Conservation (phyloP, 139 green algal species). For the Chlamydomonas sphaeroides region DNA sequence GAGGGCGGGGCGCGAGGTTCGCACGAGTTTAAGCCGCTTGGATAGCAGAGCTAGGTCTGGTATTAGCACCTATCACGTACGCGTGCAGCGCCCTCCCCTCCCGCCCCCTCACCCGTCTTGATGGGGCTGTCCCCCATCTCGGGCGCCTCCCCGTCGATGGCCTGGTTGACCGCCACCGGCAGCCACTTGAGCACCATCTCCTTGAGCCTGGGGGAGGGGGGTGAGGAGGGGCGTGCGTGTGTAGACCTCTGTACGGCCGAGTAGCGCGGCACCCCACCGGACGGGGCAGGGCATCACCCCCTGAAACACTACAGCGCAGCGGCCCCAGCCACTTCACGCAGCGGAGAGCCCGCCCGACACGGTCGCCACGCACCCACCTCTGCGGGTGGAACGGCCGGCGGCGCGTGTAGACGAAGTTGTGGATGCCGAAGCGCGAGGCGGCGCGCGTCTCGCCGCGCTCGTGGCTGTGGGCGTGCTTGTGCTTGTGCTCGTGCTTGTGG, state of each 20-base stretch:
- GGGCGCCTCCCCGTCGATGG: constrained; percentile 61
- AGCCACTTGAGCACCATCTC: constrained; percentile 90
- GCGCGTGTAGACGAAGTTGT: constrained; percentile 88
- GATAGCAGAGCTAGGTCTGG: too few relatives aligned
- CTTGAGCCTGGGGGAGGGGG: constrained; percentile 26
- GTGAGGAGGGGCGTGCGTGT: too few relatives aligned
- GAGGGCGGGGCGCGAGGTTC: too few relatives aligned
- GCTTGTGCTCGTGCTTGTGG: constrained; percentile 53
- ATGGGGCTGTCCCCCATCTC: constrained; percentile 75
- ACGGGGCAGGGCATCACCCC: too few relatives aligned
- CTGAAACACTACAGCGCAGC: too few relatives aligned
- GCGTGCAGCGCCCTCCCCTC: neutral
- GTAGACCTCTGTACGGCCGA: too few relatives aligned
- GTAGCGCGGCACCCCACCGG: too few relatives aligned
- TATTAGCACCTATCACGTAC: too few relatives aligned
- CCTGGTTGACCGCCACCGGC: constrained; percentile 83
- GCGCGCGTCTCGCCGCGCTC: constrained; percentile 55
- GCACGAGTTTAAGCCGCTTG: too few relatives aligned
- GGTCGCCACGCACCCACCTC: constrained; percentile 59
- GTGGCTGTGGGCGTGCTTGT: constrained; percentile 54
- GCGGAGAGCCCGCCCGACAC: too few relatives aligned
- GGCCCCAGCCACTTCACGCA: too few relatives aligned
- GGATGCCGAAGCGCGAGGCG: constrained; percentile 85
- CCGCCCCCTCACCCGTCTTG: constrained; percentile 61
- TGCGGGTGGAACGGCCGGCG: constrained; percentile 90